Conservation (phyloP, 129 eudicot genomes). For the Ambrosia artemisiifolia region DNA sequence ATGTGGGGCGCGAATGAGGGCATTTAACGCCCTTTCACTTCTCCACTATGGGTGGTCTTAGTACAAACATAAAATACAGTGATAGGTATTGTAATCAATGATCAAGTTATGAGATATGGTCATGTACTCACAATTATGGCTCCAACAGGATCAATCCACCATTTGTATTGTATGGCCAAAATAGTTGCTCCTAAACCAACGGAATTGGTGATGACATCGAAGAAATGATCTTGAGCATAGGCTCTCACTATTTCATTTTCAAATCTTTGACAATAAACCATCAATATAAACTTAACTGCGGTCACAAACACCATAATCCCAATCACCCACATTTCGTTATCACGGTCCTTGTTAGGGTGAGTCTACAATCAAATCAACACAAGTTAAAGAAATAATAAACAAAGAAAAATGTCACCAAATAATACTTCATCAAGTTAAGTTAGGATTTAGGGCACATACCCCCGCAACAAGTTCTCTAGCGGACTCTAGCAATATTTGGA, state of each 20-base stretch:
- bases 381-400: neutral
- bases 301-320: conserved; percentile 85
- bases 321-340: conserved; percentile 71
- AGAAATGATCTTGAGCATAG: conserved; percentile 90
- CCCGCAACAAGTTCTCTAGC: conserved; percentile 44
- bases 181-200: conserved; percentile 76
- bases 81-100: too few relatives aligned
- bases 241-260: conserved; percentile 87
- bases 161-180: conserved; percentile 59
- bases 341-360: conserved; percentile 41
- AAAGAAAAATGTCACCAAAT: neutral
- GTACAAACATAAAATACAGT: too few relatives aligned
- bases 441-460: conserved; percentile 34
- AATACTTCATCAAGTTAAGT: neutral
- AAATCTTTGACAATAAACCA: conserved; percentile 76
- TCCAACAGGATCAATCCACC: conserved; percentile 98
- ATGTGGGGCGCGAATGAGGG: too few relatives aligned
- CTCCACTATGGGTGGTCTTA: too few relatives aligned
- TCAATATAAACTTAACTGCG: conserved; percentile 57
- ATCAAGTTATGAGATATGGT: neutral
- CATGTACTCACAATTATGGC: conserved; percentile 71
- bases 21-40: too few relatives aligned
- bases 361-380: conserved; percentile 29
- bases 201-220: conserved; percentile 88
- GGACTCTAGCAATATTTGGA: conserved; percentile 82